Evolutionary conservation across 768 basidiomycete species (phyloP).

Genomic region (Clavulina sp.): DNA sequence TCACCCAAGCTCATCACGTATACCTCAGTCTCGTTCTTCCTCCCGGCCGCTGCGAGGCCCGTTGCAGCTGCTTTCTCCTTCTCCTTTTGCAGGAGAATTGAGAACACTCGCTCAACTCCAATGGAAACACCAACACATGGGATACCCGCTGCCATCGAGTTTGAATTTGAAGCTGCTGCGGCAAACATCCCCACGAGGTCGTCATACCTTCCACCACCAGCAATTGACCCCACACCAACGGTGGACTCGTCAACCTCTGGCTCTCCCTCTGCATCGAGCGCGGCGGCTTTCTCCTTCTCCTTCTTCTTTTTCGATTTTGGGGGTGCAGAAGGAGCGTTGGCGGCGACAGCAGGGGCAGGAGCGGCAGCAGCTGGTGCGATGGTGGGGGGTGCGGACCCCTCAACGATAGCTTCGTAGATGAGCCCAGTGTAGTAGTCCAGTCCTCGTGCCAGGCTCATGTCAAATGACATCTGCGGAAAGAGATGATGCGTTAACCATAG

Average conservation of each 20-base stretch:
- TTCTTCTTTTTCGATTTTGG: conserved; percentile 17
- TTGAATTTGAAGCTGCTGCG: conserved; percentile 60
- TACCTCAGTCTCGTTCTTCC: conserved; percentile 84
- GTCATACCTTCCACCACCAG: conserved; percentile 96
- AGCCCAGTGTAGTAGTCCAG: conserved; percentile 98
- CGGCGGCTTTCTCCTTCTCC: conserved; percentile 13
- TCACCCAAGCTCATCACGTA: conserved; percentile 88
- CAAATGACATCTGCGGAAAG: conserved; percentile 63
- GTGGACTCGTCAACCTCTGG: conserved; percentile 86
- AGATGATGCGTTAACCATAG: too few species aligned
- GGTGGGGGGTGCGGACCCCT: conserved; percentile 63
- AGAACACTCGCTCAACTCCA: conserved; percentile 86
- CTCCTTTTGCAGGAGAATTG: conserved; percentile 78
- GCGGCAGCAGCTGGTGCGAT: conserved; percentile 14
- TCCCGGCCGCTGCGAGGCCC: conserved; percentile 8
- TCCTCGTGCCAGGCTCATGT: conserved; percentile 91
- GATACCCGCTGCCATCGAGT: conserved; percentile 37
- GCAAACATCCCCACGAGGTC: conserved; percentile 84
- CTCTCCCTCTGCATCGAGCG: conserved; percentile 41
- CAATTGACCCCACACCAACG: conserved; percentile 96
- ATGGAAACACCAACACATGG: conserved; percentile 90
- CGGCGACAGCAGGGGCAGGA: conserved; percentile 18
- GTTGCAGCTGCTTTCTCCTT: conserved; percentile 33
- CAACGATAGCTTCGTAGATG: conserved; percentile 91
- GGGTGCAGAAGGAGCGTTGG: conserved; percentile 5